Conservation (phyloP, 2,329 filamentous ascomycete genomes). For the Piedraia hortae region DNA sequence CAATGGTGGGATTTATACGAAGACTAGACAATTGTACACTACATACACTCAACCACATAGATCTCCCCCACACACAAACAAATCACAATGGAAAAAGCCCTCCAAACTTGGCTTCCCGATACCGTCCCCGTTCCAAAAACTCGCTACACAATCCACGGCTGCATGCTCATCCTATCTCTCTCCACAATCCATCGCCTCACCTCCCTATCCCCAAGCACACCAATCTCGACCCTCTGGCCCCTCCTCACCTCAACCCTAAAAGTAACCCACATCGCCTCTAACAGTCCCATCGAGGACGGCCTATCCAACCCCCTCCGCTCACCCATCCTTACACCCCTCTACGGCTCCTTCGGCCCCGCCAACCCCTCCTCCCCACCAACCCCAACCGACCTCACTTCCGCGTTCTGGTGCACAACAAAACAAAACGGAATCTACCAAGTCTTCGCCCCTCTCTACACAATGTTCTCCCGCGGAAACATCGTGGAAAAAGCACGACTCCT, state of each 20-base stretch:
- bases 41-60: no score
- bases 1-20: no score
- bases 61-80: no score
- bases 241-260: constrained; percentile 15
- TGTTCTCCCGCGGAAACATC: constrained; percentile 82
- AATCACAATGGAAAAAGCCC: no score
- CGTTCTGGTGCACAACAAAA: constrained; percentile 53
- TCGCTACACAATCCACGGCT: constrained; percentile 29
- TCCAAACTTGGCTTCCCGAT: no score
- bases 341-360: constrained; percentile 46
- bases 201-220: constrained; percentile 13
- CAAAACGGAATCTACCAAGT: constrained; percentile 54
- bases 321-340: constrained; percentile 41
- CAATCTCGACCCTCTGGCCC: constrained; percentile 17
- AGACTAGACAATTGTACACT: no score
- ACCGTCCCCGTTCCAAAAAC: no score
- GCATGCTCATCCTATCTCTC: constrained; percentile 31
- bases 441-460: constrained; percentile 75
- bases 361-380: constrained; percentile 8
- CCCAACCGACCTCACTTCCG: constrained; percentile 28
- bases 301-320: constrained; percentile 39
- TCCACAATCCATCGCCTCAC: constrained; percentile 16
- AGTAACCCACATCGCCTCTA: constrained; percentile 29
- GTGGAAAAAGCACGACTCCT: constrained; percentile 63
- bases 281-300: constrained; percentile 23